Conservation (phyloP, 768 basidiomycete genomes). For the Naganishia vaughanmartiniae region DNA sequence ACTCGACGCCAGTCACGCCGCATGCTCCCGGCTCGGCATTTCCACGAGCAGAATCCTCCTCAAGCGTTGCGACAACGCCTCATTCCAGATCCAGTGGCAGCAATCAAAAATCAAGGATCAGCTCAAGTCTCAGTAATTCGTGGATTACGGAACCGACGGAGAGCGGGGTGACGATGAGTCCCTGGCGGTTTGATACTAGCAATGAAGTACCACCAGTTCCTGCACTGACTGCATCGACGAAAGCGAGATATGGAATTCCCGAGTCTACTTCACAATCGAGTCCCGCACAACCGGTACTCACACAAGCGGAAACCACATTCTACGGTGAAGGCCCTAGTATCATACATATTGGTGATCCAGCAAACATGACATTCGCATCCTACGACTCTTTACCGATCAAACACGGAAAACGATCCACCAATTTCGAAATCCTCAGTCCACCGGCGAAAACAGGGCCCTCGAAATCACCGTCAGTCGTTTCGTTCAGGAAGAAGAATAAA, state of each 20-base stretch:
- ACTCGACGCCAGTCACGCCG: not conserved
- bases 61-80: not conserved
- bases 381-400: constrained; percentile 23
- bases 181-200: constrained; percentile 17
- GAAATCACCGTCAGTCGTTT: constrained; percentile 10
- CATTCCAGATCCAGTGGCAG: not conserved
- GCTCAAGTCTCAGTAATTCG: constrained; percentile 1
- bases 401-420: constrained; percentile 23
- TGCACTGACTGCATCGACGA: constrained; percentile 9
- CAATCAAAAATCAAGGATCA: not conserved
- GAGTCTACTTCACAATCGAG: not conserved
- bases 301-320: not conserved
- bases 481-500: not conserved
- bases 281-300: not conserved
- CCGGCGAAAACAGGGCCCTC: not conserved
- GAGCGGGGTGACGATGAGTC: constrained; percentile 17
- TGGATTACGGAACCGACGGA: constrained; percentile 29
- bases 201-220: constrained; percentile 1
- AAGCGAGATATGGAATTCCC: constrained; percentile 16
- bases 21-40: not conserved
- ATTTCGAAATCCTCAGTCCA: constrained; percentile 26
- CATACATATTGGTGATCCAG: constrained; percentile 9
- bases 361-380: constrained; percentile 20
- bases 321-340: constrained; percentile 21
- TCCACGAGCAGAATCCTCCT: not conserved